Percentiles rank a stretch among this genome's conserved stretches.
phyloP scores from a whole-genome alignment of 2,329 filamentous ascomycete species.

The Knoxdaviesia capensis region DNA sequence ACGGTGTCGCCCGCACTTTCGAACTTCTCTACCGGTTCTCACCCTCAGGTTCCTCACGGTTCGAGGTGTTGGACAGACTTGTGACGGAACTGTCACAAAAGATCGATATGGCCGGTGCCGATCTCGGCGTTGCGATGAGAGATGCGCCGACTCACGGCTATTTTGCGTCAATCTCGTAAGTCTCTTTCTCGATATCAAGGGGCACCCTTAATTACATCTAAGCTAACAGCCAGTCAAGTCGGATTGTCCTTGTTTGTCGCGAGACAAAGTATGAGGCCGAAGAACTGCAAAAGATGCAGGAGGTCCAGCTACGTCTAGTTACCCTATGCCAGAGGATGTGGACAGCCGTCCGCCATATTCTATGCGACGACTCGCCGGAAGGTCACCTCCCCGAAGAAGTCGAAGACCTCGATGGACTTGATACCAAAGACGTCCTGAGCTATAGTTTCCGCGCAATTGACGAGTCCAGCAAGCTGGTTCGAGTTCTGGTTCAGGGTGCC shows the following conservation, averaged over 20 bases:
- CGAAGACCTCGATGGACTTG: constrained; percentile 49
- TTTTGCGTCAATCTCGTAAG: constrained; percentile 38
- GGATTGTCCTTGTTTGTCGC: constrained; percentile 5
- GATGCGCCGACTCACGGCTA: constrained; percentile 49
- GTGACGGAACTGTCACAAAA: constrained; percentile 43
- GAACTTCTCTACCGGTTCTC: constrained; percentile 46
- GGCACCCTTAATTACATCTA: constrained; percentile 1
- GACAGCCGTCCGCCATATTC: constrained; percentile 50
- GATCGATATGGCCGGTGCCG: constrained; percentile 36
- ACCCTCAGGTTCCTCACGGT: constrained; percentile 17
- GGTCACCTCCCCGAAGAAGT: constrained; percentile 63
- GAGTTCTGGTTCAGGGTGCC: constrained; percentile 34
- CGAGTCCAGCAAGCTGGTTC: constrained; percentile 66
- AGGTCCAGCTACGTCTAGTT: constrained; percentile 13
- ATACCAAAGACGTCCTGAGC: constrained; percentile 77
- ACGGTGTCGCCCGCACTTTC: constrained; percentile 65
- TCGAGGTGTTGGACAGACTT: constrained; percentile 34
- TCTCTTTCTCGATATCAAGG: background rate
- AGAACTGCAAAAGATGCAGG: constrained; percentile 2
- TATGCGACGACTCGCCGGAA: constrained; percentile 91
- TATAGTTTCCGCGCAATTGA: constrained; percentile 93
- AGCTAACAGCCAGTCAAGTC: no score
- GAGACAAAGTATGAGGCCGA: constrained; percentile 4
- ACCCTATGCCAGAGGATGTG: constrained; percentile 50
- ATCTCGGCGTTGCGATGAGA: constrained; percentile 47